Evolutionary conservation across 2,329 filamentous ascomycete species (phyloP), one percentile per base, ranked within the genome.

Genomic region (Lachnellula cervina): DNA sequence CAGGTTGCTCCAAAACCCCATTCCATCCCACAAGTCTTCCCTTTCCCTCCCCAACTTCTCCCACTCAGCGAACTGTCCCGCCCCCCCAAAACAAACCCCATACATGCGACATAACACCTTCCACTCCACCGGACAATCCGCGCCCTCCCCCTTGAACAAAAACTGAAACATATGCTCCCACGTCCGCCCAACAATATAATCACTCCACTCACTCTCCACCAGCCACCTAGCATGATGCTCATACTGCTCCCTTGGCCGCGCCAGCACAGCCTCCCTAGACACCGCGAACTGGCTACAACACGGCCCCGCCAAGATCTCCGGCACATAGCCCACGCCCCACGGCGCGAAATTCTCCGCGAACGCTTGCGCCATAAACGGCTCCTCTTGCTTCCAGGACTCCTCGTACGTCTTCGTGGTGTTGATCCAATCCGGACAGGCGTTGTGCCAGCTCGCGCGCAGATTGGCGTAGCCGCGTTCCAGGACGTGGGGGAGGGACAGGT

Each of bases 211-310:
- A 2, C 81, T 81, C 4, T 77, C 72, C 14, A 82, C 65, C 40
- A 86, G 62, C 83, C 83, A 87, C 37, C 81, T 70, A 3, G 81
- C 74, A 63, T 79, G 80, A 34, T 74, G 73, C 25, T 79, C 62
- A 60, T 86, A 87, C 52, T 81, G 79, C 14, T 73, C 73, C 52
- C 66, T 69, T 2, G 80, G 73, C 32, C 80, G 72, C 42, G 69
- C 64, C 2, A 66, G 73, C 32, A 86, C 73, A 42, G 76, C 76
- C 14, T 79, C 75, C 8, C 75, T 71, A 5, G 80, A 79, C 8
- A 85, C 80, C 0, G 79, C 83, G 60, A 87, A 87, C 67, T 87
- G 83, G 21, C 82, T 81, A 67, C 83, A 86, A 67, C 83, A 86
- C 6, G 81, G 75, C 2, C 78, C 76, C 2, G 75, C 80, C 7